Conservation (phyloP, 305 asterid genomes). For the Fraxinus xanthoxyloides region DNA sequence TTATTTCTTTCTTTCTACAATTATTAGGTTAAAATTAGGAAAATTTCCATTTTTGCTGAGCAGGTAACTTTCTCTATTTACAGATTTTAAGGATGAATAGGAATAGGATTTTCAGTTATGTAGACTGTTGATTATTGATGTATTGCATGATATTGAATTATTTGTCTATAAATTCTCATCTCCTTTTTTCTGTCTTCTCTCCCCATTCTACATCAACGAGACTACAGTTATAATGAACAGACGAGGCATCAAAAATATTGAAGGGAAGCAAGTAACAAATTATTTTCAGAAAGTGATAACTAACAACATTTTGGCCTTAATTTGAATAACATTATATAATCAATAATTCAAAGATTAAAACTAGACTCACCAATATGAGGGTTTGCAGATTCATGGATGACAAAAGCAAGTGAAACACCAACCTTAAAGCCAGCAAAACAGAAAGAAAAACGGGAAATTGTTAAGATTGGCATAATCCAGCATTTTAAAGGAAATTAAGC, state of each 20-base stretch:
- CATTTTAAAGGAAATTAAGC: slow-evolving; percentile 14
- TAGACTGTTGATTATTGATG: not conserved
- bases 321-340: not conserved
- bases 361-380: slow-evolving; percentile 85
- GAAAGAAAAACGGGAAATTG: slow-evolving; percentile 13
- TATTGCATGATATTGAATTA: not conserved
- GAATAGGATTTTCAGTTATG: not conserved
- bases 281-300: not conserved
- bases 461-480: slow-evolving; percentile 13
- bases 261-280: not conserved
- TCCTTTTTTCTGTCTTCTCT: not conserved
- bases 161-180: not conserved
- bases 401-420: slow-evolving; percentile 98
- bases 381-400: slow-evolving; percentile 97
- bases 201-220: not conserved
- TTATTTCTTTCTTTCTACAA: not conserved
- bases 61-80: not conserved
- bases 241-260: not conserved
- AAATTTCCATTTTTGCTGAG: not conserved
- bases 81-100: not conserved
- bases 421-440: slow-evolving; percentile 45
- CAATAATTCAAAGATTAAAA: not conserved
- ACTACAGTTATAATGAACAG: not conserved
- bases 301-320: not conserved
- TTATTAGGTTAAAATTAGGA: not conserved